Base-by-base conservation (phyloP, 1,284 basidiomycete genomes). In the Rhodofomes roseus region DNA sequence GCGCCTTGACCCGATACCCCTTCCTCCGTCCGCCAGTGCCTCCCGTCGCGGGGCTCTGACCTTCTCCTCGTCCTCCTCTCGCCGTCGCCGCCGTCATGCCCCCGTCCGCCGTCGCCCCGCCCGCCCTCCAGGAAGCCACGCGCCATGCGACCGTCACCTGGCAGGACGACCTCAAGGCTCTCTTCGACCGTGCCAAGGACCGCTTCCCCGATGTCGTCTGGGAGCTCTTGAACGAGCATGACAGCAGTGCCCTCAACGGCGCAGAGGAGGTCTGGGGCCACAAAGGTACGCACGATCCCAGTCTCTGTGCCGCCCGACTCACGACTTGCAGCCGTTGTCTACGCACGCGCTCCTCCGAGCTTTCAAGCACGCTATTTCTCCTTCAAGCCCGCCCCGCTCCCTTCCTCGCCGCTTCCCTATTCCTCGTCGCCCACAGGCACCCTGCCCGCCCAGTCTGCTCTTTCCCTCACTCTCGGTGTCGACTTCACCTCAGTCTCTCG, bases 151-250 rank as follows among this genome's bases (percentile, higher is more conserved):
- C 87, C 0, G 64, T 72, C 2, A 72, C 76, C 39, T 96, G 95
- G 93, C 88, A 93, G 67, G 73, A 76, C 36, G 88, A 96, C 76
- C 81, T 97, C 12, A 81, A 86, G 63, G 71, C 78, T 2, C 81
- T 97, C 40, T 95, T 93, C 73, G 80, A 82, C 62, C 79, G 88
- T 60, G 89, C 95, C 25, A 90, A 90, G 72, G 89, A 93, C 61
- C 80, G 92, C 58, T 96, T 94, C 71, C 90, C 91, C n/a, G 95
- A 97, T 77, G 92, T 98, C 56, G 86, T 92, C 18, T 97, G 95
- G 95, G 87, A 92, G 72, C 78, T 91, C 23, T 73, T 75, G 18
- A 75, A 74, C 51, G 82, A 85, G 27, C 81, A 81, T 37, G 81
- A 80, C 57, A 76, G 76, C 27, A 74, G 77, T 48, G 73, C 76